Base-by-base conservation (phyloP, 352 stramenopile species). In the Globisporangium rhizosaccharum region DNA sequence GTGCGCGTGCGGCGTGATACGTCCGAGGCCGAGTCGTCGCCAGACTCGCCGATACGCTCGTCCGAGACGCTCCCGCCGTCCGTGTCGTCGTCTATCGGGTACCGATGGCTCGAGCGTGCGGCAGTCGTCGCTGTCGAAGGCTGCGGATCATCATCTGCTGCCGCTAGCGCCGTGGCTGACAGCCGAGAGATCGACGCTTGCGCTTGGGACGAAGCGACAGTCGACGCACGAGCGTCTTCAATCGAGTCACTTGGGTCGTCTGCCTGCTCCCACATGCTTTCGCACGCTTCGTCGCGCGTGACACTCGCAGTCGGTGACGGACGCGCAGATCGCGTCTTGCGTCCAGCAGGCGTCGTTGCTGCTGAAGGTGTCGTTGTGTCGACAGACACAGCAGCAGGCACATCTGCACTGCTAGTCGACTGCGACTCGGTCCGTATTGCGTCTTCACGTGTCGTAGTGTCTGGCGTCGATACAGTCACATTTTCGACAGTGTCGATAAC, bases 241-340 rank as follows among this genome's bases (percentile, higher is more conserved):
- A 47, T 33, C 51, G 51, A 18, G 3, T 41, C 36, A 36, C 18
- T n/a, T n/a, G 17, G 57, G 41, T 84, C 75, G n/a, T 78, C 72
- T 28, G 68, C 57, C 26, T 87, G 67, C 30, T 90, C 80, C 72
- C 72, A 86, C 76, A 92, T 82, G 44, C 83, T 92, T 39, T 92
- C 83, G 56, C 78, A 90, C 0, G 83, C 83, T 65, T 92, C 83
- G 52, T 92, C 83, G 47, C 83, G 68, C 41, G 80, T 90, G 52
- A 88, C 73, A 5, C 66, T 53, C 36, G 41, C 41, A 20, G 41
- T 46, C 41, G 41, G 18, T 15, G 41, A 65, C 30, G 26, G 30
- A 39, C 1, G 47, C 57, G 23, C 33, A 39, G 33, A 39, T 12
- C 33, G 33, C 33, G 33, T 39, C 33, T 39, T 39, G 33, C 8